These are phyloP conservation scores for Podila epicladia DNA, from an alignment of 192 early-diverging fungal species.

Conservation along the genomic window DNA sequence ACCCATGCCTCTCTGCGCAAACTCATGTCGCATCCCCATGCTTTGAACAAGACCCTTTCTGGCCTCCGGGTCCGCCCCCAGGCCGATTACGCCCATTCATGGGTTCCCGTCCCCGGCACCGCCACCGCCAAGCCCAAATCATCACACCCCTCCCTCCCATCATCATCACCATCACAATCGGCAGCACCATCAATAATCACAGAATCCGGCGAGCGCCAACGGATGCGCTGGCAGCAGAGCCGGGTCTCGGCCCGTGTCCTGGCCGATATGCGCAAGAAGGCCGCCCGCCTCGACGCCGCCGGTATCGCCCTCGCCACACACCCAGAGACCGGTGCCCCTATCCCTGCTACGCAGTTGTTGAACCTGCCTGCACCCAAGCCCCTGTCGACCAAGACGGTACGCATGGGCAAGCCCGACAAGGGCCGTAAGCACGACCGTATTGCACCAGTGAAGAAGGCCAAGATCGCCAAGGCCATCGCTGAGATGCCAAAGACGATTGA, in stretches of 20 bases:
- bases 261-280: slow-evolving; percentile 47
- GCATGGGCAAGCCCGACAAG: slow-evolving; percentile 52
- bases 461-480: slow-evolving; percentile 52
- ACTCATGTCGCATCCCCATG: slow-evolving; percentile 37
- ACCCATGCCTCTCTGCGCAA: slow-evolving; percentile 30
- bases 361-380: slow-evolving; percentile 38
- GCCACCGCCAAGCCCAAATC: slow-evolving; percentile 20
- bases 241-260: slow-evolving; percentile 43
- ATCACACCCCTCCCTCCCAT: background rate
- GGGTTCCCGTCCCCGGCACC: slow-evolving; percentile 45
- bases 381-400: slow-evolving; percentile 40
- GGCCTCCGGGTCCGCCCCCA: slow-evolving; percentile 35
- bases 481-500: slow-evolving; percentile 58
- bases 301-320: slow-evolving; percentile 43
- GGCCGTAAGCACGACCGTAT: slow-evolving; percentile 54
- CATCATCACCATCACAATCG: slow-evolving; percentile 19
- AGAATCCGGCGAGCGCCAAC: slow-evolving; percentile 32
- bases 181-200: slow-evolving; percentile 47
- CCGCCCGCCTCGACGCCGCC: slow-evolving; percentile 31
- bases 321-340: slow-evolving; percentile 42
- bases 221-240: slow-evolving; percentile 49
- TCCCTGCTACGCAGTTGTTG: slow-evolving; percentile 30
- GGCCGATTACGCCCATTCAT: slow-evolving; percentile 38
- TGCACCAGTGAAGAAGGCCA: slow-evolving; percentile 47
- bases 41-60: slow-evolving; percentile 32